Conservation (phyloP, 345 rosid genomes). For the Moricandia moricandioides region DNA sequence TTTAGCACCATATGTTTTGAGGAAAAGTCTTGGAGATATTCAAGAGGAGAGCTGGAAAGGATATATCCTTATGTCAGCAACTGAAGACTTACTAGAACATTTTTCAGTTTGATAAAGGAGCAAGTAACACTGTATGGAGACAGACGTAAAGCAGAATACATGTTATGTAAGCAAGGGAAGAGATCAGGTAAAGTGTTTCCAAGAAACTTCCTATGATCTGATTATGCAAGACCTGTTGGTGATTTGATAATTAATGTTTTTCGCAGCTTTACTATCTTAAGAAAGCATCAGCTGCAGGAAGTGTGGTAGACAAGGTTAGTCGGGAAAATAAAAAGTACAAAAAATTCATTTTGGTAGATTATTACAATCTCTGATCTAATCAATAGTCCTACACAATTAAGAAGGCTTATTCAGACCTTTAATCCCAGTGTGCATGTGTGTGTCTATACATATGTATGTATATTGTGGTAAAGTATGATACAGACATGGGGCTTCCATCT, state of each 20-base stretch:
- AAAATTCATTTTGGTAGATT: neutral
- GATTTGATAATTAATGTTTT: neutral
- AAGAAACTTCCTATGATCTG: neutral
- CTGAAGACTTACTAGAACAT: neutral
- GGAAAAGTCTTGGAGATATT: neutral
- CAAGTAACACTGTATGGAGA: neutral
- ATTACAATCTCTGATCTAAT: conserved; percentile 7
- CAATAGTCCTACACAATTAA: neutral
- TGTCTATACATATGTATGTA: neutral
- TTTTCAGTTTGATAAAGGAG: neutral
- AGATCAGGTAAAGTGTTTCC: neutral
- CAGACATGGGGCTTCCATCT: neutral
- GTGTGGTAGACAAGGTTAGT: neutral
- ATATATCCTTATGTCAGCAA: neutral
- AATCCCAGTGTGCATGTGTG: conserved; percentile 1
- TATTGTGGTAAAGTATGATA: neutral
- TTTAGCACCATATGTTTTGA: neutral
- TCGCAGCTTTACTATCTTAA: conserved; percentile 7
- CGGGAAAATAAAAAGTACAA: neutral
- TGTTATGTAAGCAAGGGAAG: neutral
- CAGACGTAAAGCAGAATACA: neutral
- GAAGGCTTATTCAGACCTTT: neutral
- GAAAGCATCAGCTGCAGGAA: neutral
- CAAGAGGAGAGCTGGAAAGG: neutral
- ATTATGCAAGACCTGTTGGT: neutral